Conservation (phyloP, 352 stramenopile genomes). For the Globisporangium echinulatum region DNA sequence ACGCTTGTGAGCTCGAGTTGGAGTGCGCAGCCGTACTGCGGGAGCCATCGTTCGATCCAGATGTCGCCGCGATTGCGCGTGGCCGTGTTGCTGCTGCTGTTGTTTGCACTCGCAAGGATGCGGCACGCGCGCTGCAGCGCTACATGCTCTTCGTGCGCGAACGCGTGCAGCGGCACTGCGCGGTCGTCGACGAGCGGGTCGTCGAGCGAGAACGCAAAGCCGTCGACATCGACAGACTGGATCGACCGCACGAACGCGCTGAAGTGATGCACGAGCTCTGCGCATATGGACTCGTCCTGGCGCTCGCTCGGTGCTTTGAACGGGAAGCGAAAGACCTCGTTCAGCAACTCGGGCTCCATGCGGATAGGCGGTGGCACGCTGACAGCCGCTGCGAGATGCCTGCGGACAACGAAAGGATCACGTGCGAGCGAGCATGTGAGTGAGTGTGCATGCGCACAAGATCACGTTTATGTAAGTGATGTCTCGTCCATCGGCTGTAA, state of each 20-base stretch:
- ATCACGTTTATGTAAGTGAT: too few relatives aligned
- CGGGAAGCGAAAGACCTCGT: constrained; percentile 39
- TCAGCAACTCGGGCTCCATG: constrained; percentile 12
- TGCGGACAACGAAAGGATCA: too few relatives aligned
- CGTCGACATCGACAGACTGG: constrained; percentile 4
- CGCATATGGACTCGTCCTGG: constrained; percentile 23
- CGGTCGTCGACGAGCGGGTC: constrained; percentile 18
- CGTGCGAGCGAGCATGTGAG: too few relatives aligned
- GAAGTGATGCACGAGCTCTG: constrained; percentile 15
- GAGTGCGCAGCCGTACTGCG: constrained; percentile 21
- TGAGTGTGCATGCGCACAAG: too few relatives aligned
- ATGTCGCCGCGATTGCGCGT: constrained; percentile 15
- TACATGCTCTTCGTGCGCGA: constrained; percentile 24
- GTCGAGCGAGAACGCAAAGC: constrained; percentile 10
- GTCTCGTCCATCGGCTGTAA: too few relatives aligned
- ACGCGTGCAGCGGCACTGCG: constrained; percentile 14
- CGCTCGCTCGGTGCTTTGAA: constrained; percentile 25
- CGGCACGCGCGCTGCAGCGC: constrained; percentile 11
- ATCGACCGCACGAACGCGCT: constrained; percentile 13
- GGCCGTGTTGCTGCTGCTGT: neutral
- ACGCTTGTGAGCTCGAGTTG: neutral
- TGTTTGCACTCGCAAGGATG: constrained; percentile 2
- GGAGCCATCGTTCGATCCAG: constrained; percentile 35
- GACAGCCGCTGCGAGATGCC: too few relatives aligned
- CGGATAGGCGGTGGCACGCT: neutral